Evolutionary conservation across 352 stramenopile genomes (phyloP).

Genomic region (Peronospora tabacina): DNA sequence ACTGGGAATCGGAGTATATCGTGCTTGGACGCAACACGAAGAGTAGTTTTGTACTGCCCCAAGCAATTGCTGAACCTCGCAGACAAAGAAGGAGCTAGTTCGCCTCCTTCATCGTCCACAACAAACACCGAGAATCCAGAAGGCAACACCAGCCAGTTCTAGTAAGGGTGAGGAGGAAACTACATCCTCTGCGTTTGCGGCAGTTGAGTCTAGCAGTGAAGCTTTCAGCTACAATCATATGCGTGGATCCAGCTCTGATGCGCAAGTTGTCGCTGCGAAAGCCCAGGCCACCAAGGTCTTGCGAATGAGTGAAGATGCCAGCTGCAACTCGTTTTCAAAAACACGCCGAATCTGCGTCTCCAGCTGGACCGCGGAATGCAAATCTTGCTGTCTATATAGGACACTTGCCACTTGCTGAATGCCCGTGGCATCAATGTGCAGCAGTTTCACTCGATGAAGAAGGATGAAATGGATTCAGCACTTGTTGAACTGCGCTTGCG

Average conservation of each 20-base stretch:
- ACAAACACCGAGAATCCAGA: conserved; percentile 18
- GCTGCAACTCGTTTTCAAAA: conserved; percentile 66
- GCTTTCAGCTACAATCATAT: conserved; percentile 15
- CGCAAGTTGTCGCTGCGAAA: conserved; percentile 22
- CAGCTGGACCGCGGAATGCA: conserved; percentile 69
- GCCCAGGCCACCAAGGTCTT: conserved; percentile 38
- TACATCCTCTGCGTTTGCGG: conserved; percentile 5
- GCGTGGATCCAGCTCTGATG: conserved; percentile 21
- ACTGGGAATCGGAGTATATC: conserved; percentile 65
- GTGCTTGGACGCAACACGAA: conserved; percentile 74
- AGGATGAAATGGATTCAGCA: conserved; percentile 58
- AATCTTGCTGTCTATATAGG: conserved; percentile 70
- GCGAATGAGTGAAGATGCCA: conserved; percentile 41
- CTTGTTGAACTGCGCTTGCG: conserved; percentile 56
- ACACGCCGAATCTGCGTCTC: conserved; percentile 61
- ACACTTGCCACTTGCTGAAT: conserved; percentile 73
- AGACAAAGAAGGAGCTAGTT: conserved; percentile 8
- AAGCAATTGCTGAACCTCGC: conserved; percentile 58
- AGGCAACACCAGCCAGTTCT: conserved; percentile 14
- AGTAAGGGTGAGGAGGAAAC: conserved; percentile 8
- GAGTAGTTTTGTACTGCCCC: conserved; percentile 68
- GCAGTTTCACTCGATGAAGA: conserved; percentile 78
- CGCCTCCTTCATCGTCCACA: conserved; percentile 8
- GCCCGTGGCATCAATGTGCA: conserved; percentile 79
- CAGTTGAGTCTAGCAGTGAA: conserved; percentile 28